Conservation (phyloP, 129 eudicot species). For the Ambrosia trifida region DNA sequence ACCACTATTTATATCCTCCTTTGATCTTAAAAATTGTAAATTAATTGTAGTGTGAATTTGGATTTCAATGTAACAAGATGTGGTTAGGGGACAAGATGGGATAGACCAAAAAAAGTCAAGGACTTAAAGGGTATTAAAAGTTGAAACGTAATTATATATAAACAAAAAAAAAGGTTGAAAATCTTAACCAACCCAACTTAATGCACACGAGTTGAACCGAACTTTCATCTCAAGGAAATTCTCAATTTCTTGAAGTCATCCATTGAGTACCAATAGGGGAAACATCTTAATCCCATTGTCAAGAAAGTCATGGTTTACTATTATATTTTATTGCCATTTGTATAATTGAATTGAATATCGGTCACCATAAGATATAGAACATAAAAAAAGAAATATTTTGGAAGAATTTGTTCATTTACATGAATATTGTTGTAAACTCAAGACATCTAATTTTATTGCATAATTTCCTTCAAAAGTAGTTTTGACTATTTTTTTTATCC, state of each 20-base stretch:
- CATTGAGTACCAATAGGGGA: not conserved
- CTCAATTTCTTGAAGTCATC: slow-evolving; percentile 12
- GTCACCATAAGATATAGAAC: no score
- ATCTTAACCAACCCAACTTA: slow-evolving; percentile 15
- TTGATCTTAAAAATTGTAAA: slow-evolving; percentile 15
- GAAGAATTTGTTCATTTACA: not conserved
- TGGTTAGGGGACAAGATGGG: slow-evolving; percentile 30
- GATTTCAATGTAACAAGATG: slow-evolving; percentile 27
- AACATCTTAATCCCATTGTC: not conserved
- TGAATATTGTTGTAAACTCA: no score
- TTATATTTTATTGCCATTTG: not conserved
- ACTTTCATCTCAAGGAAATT: slow-evolving; percentile 17
- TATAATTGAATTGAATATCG: not conserved
- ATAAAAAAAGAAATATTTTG: not conserved
- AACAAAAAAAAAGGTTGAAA: not conserved
- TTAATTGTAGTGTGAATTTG: slow-evolving; percentile 29
- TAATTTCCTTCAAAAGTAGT: no score
- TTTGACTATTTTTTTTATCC: no score
- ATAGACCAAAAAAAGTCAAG: slow-evolving; percentile 28
- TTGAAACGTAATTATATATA: slow-evolving; percentile 13
- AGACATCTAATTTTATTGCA: no score
- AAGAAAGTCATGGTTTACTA: slow-evolving; percentile 3
- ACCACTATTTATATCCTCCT: not conserved
- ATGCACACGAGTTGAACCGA: slow-evolving; percentile 22
- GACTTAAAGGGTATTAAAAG: slow-evolving; percentile 16